These are phyloP conservation scores for Colletotrichum spaethianum DNA, from an alignment of 2,329 filamentous ascomycete genomes.

Conservation along the genomic window DNA sequence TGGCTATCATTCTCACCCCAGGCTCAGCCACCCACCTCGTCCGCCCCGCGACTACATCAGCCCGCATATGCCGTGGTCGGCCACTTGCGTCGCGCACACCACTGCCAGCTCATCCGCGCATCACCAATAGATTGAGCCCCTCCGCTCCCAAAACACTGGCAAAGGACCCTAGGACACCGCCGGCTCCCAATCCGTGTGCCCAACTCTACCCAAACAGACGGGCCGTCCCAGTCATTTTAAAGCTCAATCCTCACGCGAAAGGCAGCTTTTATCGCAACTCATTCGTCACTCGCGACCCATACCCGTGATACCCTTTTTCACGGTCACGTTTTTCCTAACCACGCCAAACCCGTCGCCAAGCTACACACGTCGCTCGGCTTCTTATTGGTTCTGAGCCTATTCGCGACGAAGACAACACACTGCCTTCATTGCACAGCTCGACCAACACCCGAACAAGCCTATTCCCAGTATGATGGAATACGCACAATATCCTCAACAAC, in stretches of 20 bases:
- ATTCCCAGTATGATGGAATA: conserved; percentile 77
- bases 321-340: conserved; percentile 26
- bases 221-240: conserved; percentile 49
- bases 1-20: conserved; percentile 57
- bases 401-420: conserved; percentile 49
- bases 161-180: conserved; percentile 61
- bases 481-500: conserved; percentile 79
- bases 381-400: conserved; percentile 39
- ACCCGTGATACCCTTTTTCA: conserved; percentile 31
- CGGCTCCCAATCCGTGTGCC: conserved; percentile 59
- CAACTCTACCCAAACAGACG: conserved; percentile 60
- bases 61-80: conserved; percentile 73
- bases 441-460: conserved; percentile 26
- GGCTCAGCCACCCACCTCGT: conserved; percentile 54
- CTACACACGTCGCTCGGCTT: conserved; percentile 7
- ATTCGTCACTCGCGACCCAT: conserved; percentile 42
- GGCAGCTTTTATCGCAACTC: conserved; percentile 41
- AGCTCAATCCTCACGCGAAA: conserved; percentile 48
- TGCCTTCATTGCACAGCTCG: conserved; percentile 37
- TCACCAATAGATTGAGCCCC: conserved; percentile 69
- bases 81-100: conserved; percentile 65
- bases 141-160: conserved; percentile 61
- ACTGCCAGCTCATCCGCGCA: conserved; percentile 75
- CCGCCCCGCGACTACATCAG: conserved; percentile 63
- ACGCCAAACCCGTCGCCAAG: conserved; percentile 23